A percentile compares a stretch with the other conserved stretches of the same genome.
phyloP scores from a whole-genome alignment of 2,329 filamentous ascomycete genomes.

The Amylocarpus encephaloides region DNA sequence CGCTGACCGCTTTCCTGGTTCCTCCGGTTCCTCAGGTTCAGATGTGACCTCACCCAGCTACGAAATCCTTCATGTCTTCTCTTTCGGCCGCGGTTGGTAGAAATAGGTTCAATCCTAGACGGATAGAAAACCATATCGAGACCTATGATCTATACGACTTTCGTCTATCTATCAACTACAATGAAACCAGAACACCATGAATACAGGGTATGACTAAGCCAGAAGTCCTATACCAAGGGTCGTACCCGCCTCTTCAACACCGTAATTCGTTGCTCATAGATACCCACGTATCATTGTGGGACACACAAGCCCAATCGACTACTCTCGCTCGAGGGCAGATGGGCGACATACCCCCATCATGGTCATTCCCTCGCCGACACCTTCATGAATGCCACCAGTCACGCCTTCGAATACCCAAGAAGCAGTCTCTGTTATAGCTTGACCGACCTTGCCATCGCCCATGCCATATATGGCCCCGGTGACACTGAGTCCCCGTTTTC shows the following conservation, averaged over 20 bases:
- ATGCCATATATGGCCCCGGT: constrained; percentile 51
- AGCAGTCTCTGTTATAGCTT: constrained; percentile 47
- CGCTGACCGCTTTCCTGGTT: too few species aligned
- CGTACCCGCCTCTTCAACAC: neutral
- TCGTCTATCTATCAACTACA: constrained; percentile 3
- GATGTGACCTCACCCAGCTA: too few species aligned
- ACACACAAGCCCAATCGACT: neutral
- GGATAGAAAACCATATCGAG: too few species aligned
- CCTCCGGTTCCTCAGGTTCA: too few species aligned
- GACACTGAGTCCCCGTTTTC: constrained; percentile 45
- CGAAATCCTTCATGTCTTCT: too few species aligned
- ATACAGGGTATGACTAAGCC: constrained; percentile 10
- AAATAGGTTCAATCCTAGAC: too few species aligned
- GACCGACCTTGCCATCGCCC: constrained; percentile 59
- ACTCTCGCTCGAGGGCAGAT: constrained; percentile 6
- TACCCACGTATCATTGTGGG: neutral
- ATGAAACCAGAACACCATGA: constrained; percentile 1
- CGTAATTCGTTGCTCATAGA: neutral
- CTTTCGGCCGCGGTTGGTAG: too few species aligned
- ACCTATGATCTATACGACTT: too few species aligned
- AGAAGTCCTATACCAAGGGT: neutral
- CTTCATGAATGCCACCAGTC: constrained; percentile 61
- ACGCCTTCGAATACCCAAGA: constrained; percentile 59
- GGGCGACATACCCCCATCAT: constrained; percentile 33
- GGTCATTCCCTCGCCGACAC: constrained; percentile 48